These are phyloP conservation scores for Globisporangium cederbergense DNA, from an alignment of 352 stramenopile species.

Conservation along the genomic window DNA sequence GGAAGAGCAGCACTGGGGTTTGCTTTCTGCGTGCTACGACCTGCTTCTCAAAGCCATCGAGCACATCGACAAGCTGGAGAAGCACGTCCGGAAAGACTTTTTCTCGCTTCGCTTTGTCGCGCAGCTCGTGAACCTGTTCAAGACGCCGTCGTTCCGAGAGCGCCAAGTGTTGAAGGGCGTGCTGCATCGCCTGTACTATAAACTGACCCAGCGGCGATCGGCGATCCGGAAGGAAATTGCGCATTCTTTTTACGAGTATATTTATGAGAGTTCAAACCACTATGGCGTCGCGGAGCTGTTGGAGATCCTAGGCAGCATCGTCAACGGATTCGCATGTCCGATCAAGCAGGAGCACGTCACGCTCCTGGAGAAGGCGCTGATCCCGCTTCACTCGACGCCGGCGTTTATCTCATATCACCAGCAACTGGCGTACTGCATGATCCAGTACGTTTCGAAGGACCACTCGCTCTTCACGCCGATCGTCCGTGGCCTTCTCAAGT, in stretches of 20 bases:
- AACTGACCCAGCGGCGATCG: slow-evolving; percentile 84
- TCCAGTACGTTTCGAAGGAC: slow-evolving; percentile 88
- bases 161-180: slow-evolving; percentile 84
- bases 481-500: slow-evolving; percentile 72
- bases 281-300: slow-evolving; percentile 86
- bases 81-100: slow-evolving; percentile 84
- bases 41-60: slow-evolving; percentile 83
- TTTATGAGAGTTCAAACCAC: slow-evolving; percentile 90
- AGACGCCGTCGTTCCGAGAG: slow-evolving; percentile 86
- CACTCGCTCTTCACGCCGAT: slow-evolving; percentile 84
- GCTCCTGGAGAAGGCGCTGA: slow-evolving; percentile 78
- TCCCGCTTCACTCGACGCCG: slow-evolving; percentile 81
- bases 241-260: slow-evolving; percentile 89
- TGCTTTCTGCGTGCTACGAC: slow-evolving; percentile 80
- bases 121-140: slow-evolving; percentile 81
- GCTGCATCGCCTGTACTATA: slow-evolving; percentile 88
- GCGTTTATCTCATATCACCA: slow-evolving; percentile 88
- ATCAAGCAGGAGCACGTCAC: slow-evolving; percentile 90
- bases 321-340: slow-evolving; percentile 87
- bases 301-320: slow-evolving; percentile 86
- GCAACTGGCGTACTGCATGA: slow-evolving; percentile 88
- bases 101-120: slow-evolving; percentile 78
- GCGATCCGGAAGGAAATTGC: slow-evolving; percentile 87
- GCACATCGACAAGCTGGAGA: slow-evolving; percentile 88
- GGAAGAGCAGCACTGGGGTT: slow-evolving; percentile 78